Conservation (phyloP, 805 yeast genomes). For the Candida incommunis region DNA sequence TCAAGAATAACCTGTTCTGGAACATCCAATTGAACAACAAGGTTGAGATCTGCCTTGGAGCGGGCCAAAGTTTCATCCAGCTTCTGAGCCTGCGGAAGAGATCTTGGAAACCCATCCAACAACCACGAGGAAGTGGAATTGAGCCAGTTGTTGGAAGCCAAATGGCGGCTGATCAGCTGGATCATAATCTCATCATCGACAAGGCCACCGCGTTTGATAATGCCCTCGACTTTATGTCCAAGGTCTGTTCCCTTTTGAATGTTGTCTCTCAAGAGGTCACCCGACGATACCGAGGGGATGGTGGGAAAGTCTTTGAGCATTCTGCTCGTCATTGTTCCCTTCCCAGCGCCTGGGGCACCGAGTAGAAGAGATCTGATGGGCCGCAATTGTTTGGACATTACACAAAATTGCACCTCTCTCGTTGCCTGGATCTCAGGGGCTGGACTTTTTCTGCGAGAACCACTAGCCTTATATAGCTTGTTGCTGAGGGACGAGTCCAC, state of each 20-base stretch:
- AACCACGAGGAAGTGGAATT: conserved; percentile 43
- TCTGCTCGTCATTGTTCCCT: conserved; percentile 74
- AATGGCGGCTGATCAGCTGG: conserved; percentile 36
- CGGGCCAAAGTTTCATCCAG: conserved; percentile 31
- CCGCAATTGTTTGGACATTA: no score
- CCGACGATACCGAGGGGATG: conserved; percentile 59
- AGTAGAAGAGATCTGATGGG: conserved; percentile 43
- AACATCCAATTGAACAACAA: conserved; percentile 78
- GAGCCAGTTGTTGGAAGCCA: conserved; percentile 31
- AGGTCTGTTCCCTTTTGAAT: conserved; percentile 38
- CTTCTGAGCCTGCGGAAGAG: conserved; percentile 51
- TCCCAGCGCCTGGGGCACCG: conserved; percentile 95
- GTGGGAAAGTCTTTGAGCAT: conserved; percentile 39
- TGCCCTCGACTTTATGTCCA: conserved; percentile 33
- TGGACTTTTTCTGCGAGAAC: no score
- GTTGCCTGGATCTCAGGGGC: no score
- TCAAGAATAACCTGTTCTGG: conserved; percentile 73
- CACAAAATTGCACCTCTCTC: no score
- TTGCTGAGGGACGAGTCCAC: no score
- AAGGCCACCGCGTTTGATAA: conserved; percentile 49
- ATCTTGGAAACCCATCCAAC: conserved; percentile 88
- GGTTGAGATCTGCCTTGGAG: conserved; percentile 35
- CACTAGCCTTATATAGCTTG: no score
- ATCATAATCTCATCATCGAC: conserved; percentile 66
- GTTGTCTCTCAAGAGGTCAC: conserved; percentile 65